phyloP scores from a whole-genome alignment of 192 early-diverging fungal species.

The Entomortierella lignicola region DNA sequence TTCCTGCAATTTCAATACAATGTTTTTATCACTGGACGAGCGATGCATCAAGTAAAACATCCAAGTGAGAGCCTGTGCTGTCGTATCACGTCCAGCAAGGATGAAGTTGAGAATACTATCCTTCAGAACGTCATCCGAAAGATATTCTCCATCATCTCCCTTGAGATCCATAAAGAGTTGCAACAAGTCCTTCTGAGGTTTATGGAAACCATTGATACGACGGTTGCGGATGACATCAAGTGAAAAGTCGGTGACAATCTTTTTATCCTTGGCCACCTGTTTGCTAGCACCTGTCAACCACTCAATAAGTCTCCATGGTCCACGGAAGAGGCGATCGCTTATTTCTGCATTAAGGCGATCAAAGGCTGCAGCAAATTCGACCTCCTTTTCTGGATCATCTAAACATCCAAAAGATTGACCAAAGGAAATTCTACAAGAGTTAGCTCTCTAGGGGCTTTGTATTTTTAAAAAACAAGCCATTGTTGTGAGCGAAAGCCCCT shows the following conservation, averaged over 20 bases:
- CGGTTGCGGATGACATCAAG: constrained; percentile 42
- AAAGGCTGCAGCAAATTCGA: constrained; percentile 62
- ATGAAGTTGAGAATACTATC: constrained; percentile 62
- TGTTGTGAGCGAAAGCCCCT: too few species aligned
- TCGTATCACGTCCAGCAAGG: constrained; percentile 45
- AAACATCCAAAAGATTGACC: constrained; percentile 43
- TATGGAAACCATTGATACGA: constrained; percentile 22
- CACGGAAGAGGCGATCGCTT: constrained; percentile 28
- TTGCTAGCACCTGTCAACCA: constrained; percentile 22
- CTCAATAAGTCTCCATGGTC: constrained; percentile 45
- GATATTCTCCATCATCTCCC: constrained; percentile 48
- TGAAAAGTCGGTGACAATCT: constrained; percentile 45
- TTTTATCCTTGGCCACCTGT: constrained; percentile 29
- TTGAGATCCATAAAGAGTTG: constrained; percentile 58
- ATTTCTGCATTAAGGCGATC: constrained; percentile 59
- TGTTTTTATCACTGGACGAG: constrained; percentile 48
- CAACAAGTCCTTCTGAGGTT: constrained; percentile 52
- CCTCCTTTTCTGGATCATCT: constrained; percentile 20
- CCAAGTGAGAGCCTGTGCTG: constrained; percentile 60
- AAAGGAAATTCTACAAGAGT: constrained; percentile 25
- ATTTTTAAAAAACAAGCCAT: too few species aligned
- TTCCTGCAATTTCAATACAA: constrained; percentile 28
- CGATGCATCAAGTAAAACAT: constrained; percentile 56
- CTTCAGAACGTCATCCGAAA: constrained; percentile 56
- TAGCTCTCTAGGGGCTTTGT: too few species aligned